These are phyloP conservation scores for Sphaerulina populicola DNA, from an alignment of 2,329 filamentous ascomycete genomes.

Conservation along the genomic window DNA sequence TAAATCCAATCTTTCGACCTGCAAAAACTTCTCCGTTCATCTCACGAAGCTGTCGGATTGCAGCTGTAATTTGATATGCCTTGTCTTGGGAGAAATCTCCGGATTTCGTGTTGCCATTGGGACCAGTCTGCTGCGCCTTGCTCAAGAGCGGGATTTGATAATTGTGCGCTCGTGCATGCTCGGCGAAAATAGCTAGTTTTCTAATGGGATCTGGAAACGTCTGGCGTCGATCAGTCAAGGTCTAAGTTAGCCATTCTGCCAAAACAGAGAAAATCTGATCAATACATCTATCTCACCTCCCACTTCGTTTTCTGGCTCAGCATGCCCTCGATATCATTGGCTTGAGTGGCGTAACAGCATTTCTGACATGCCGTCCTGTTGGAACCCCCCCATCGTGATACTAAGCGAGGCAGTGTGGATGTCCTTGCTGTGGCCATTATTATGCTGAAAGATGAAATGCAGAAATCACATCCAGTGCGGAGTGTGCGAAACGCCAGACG, in stretches of 20 bases:
- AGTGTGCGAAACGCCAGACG: background rate
- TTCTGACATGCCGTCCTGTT: background rate
- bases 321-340: slow-evolving; percentile 21
- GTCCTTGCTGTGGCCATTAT: slow-evolving; percentile 7
- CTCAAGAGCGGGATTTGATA: slow-evolving; percentile 22
- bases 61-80: slow-evolving; percentile 20
- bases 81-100: slow-evolving; percentile 18
- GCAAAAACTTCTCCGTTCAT: slow-evolving; percentile 21
- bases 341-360: slow-evolving; percentile 11
- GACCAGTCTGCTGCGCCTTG: slow-evolving; percentile 14
- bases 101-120: slow-evolving; percentile 1
- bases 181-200: slow-evolving; percentile 21
- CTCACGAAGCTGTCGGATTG: slow-evolving; percentile 20
- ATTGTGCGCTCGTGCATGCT: slow-evolving; percentile 20
- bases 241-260: too few species aligned
- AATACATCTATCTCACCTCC: slow-evolving; percentile 4
- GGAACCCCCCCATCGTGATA: background rate
- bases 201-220: slow-evolving; percentile 13
- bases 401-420: background rate
- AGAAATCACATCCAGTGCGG: background rate
- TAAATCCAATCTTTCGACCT: slow-evolving; percentile 21
- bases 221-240: too few species aligned
- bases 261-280: too few species aligned
- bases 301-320: slow-evolving; percentile 18
- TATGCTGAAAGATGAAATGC: background rate